Conservation (phyloP, 2,329 filamentous ascomycete species). For the Trichoderma sp. region DNA sequence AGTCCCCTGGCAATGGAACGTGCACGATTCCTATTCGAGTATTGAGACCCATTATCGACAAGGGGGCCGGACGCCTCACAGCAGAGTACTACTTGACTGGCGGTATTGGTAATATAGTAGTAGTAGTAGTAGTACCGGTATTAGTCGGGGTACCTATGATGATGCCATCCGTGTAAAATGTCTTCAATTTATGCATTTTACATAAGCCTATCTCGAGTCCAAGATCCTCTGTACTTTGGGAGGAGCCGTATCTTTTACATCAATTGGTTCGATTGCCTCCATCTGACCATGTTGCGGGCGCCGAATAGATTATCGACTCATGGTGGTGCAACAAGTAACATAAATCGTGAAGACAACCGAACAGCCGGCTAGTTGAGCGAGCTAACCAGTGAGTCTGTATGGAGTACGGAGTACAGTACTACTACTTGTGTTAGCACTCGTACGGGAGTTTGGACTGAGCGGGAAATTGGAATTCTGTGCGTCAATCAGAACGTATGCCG, state of each 20-base stretch:
- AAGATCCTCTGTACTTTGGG: not conserved
- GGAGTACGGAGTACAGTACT: too few relatives aligned
- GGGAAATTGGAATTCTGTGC: not conserved
- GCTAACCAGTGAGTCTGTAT: not conserved
- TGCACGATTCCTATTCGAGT: constrained; percentile 16
- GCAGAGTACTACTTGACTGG: too few relatives aligned
- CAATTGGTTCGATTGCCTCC: not conserved
- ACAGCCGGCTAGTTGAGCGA: not conserved
- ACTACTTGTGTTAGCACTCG: not conserved
- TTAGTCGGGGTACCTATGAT: not conserved
- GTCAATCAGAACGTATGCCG: not conserved
- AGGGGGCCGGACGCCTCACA: not conserved
- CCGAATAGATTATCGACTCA: not conserved
- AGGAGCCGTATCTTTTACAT: not conserved
- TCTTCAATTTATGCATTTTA: not conserved
- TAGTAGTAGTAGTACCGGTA: not conserved
- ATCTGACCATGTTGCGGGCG: not conserved
- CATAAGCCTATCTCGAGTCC: not conserved
- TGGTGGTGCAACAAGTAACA: not conserved
- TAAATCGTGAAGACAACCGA: not conserved
- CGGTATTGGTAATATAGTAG: not conserved
- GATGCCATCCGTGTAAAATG: not conserved
- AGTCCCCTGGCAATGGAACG: not conserved
- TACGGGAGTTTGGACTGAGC: not conserved
- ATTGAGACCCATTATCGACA: not conserved